Base-by-base conservation (phyloP, 1,284 basidiomycete genomes). In the Trichosporon coremiiforme region DNA sequence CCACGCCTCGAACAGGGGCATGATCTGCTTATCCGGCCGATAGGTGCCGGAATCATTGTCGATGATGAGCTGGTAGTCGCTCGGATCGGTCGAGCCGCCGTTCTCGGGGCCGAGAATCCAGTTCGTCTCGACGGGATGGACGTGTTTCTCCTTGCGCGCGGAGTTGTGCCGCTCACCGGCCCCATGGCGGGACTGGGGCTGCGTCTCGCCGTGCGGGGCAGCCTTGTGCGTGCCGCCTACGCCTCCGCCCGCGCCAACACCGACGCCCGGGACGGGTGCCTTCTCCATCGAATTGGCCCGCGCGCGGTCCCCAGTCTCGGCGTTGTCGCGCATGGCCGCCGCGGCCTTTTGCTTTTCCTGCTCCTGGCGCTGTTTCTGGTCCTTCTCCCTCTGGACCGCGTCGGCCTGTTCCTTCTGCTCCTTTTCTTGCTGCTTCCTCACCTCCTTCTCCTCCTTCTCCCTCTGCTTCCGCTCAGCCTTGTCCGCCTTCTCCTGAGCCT, bases 11-110 rank as follows among this genome's bases (percentile, higher is more conserved):
- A 87, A 75, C 0, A 80, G 68, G 7, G 86, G 85, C 12, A 86
- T 76, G 25, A 86, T 78, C 31, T 84, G 79, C 45, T 77, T 80
- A 65, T 82, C 77, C 1, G 86, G 86, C n/a, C 85, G 82, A 76
- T 87, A 87, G 6, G 86, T 87, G 6, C 86, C 86, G 60, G 82
- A 84, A 75, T 86, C 85, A 73, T 87, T 86, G 79, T 87, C 86
- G 73, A 87, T 86, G 60, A 87, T 80, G 36, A 87, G 83, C 79
- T 87, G 86, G 78, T 86, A 86, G 15, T 75, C 72, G 4, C 67
- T 65, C 0, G 82, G 80, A 63, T 83, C 79, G 65, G 74, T 74
- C 13, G 68, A 60, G n/a, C 31, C 70, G 2, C 68, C 57, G 41
- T 65, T 22, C 9, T 53, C 45, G 8, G 63, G 63, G 0, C 68